Evolutionary conservation across 2,329 filamentous ascomycete species (phyloP).

Genomic region (Aspergillus pseudoterreus): DNA sequence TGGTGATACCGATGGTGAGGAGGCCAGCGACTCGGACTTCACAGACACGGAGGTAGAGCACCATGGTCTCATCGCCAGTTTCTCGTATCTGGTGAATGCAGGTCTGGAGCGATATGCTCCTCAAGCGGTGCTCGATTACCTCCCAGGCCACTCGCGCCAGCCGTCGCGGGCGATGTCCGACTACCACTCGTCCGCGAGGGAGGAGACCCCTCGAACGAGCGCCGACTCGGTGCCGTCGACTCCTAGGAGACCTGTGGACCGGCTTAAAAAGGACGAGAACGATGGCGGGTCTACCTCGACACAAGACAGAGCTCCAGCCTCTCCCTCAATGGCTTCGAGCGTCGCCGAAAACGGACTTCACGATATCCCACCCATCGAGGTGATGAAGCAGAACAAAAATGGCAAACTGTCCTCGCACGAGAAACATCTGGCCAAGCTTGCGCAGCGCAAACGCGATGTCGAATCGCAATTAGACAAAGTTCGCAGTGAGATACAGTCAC

Average conservation of each 20-base stretch:
- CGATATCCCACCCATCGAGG: conserved; percentile 19
- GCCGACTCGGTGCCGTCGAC: not conserved
- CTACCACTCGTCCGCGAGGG: not conserved
- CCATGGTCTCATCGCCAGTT: conserved; percentile 34
- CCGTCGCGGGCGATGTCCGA: conserved; percentile 8
- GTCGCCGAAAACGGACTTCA: conserved; percentile 18
- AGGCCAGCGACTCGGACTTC: conserved; percentile 16
- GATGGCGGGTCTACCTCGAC: conserved; percentile 9
- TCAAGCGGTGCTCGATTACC: conserved; percentile 47
- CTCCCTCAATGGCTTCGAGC: conserved; percentile 8
- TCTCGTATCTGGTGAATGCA: conserved; percentile 35
- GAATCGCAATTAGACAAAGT: conserved; percentile 36
- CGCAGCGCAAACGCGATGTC: conserved; percentile 37
- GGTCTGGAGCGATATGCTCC: conserved; percentile 51
- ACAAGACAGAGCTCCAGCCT: conserved; percentile 18
- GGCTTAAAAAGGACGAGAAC: not conserved
- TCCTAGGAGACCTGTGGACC: not conserved
- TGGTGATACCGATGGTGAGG: conserved; percentile 7
- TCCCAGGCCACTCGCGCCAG: conserved; percentile 34
- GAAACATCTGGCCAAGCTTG: conserved; percentile 42
- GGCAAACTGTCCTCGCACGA: conserved; percentile 35
- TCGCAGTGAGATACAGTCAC: conserved; percentile 30
- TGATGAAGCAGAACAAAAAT: conserved; percentile 25
- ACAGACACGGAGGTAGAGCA: conserved; percentile 21
- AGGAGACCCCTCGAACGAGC: not conserved